Evolutionary conservation across 83 land plant species (phyloP).

Genomic region (Thuja plicata): DNA sequence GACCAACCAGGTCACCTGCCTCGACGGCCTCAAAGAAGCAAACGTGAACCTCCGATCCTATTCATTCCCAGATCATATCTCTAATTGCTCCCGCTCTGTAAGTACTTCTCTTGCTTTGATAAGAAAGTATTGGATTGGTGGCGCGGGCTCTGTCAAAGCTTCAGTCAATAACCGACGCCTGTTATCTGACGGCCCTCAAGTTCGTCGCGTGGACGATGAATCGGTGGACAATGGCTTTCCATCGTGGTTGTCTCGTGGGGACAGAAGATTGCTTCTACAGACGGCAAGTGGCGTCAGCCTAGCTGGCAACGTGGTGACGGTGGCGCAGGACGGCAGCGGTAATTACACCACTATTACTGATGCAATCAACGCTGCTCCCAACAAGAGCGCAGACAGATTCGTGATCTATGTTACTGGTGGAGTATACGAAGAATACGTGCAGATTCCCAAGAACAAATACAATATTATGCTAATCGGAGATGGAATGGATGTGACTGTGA

Average conservation of each 20-base stretch:
- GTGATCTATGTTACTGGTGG: slow-evolving; percentile 60
- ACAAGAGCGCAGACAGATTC: slow-evolving; percentile 21
- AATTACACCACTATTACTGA: slow-evolving; percentile 52
- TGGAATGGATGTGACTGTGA: slow-evolving; percentile 53
- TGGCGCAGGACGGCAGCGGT: slow-evolving; percentile 66
- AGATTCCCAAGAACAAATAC: slow-evolving; percentile 30
- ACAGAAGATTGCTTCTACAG: slow-evolving; percentile 33
- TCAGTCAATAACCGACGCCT: background rate
- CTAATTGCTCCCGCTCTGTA: background rate
- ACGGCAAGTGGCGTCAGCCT: slow-evolving; percentile 1
- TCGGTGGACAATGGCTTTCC: slow-evolving; percentile 22
- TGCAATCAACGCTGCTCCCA: slow-evolving; percentile 48
- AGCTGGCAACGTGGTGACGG: slow-evolving; percentile 30
- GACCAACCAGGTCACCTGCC: slow-evolving; percentile 53
- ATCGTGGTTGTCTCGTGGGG: slow-evolving; percentile 40
- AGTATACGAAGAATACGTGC: slow-evolving; percentile 44
- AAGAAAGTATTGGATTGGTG: background rate
- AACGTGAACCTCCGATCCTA: background rate
- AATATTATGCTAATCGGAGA: slow-evolving; percentile 63
- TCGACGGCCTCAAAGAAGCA: slow-evolving; percentile 35
- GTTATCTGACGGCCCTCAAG: background rate
- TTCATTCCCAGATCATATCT: background rate
- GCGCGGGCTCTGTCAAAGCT: background rate
- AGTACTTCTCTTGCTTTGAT: background rate
- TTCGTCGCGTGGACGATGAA: background rate